Evolutionary conservation across 306 rosid species (phyloP), one percentile per base, ranked within the genome.

Genomic region (Potentilla sterilis): DNA sequence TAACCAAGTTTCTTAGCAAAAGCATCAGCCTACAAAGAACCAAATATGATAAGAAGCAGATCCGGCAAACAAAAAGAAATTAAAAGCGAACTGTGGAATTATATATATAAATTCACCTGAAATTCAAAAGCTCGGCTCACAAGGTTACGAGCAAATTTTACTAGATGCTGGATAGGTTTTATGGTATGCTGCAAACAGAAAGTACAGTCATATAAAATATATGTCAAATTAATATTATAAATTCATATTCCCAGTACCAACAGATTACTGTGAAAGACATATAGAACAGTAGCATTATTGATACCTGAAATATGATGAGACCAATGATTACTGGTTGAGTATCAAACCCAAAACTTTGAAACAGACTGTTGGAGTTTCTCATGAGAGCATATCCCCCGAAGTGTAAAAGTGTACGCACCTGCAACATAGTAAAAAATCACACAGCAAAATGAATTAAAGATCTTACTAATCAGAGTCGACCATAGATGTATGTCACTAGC

Each of bases 361-460:
- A 94, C 75, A 94, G 83, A 80, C 88, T 89, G 37, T 77, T 84
- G 52, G 95, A 90, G 87, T 95, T 92, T 80, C 98, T 86, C 86
- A 95, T 96, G 42, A 92, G 85, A 22, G 98, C 88, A 83, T 90
- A 92, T 54, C 98, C 98, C 66, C 98, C 98, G 81, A 95, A 89
- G 88, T 92, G 95, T 88, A 92, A 66, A 75, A 95, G 74, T 68
- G 93, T 87, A 67, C 88, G 92, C 79, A 95, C 81, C 98, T 95
- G 84, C 78, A 78, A 22, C 42, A 57, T 6, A 34, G 15, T 37
- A 79, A 77, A 61, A 72, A 80, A 54, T 14, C 73, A 71, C 38
- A 47, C 16, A 62, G 47, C 12, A 77, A 72, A 2, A 59, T 28
- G 28, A 28, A 3, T 4, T 46, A 12, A 46, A 46, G 49, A 46